Evolutionary conservation across 2,329 filamentous ascomycete genomes (phyloP), one percentile per base, ranked within the genome.

Genomic region (Sclerotinia spermophila): DNA sequence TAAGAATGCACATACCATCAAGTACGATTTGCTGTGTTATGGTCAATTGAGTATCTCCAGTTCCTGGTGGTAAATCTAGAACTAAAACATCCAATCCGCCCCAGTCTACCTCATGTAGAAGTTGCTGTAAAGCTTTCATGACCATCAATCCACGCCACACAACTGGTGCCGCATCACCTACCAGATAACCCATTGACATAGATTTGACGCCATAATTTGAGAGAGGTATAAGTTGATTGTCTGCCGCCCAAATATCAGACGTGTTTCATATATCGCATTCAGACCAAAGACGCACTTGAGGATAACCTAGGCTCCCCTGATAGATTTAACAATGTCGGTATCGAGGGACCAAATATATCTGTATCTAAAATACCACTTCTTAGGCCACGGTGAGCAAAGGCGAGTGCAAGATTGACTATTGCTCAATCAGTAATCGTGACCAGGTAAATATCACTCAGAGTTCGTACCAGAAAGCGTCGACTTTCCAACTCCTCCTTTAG

Each of bases 101-200:
- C 96, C 96, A 99, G 68, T 96, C 92, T 0, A 99, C 96, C 75
- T 97, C 93, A 79, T 97, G 95, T 11, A 99, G 86, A 7, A 99
- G 88, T 79, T 99, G 96, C 76, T 97, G 94, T 74, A 99, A 86
- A 0, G 96, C 96, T 79, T 98, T 99, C 86, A 97, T 96, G 21
- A 98, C 92, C 94, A 99, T 97, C 3, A 97, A 86, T 0, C 96
- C 96, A 67, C 96, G 89, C 96, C 96, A 99, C 44, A 96, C 94
- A 24, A 99, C 91, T 0, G 94, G 93, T 7, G 92, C 91, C 17
- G 89, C 86, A 74, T 93, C 90, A 30, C 87, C 88, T 1, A 97
- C 89, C 0, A 99, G 86, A 75, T 97, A 98, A 65, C 96, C 96
- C 92, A 99, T 98, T 0, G 94, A 97, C 96, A 99, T 99, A 69